Evolutionary conservation across 208 protist genomes (phyloP).

Genomic region (Crithidia bombi): DNA sequence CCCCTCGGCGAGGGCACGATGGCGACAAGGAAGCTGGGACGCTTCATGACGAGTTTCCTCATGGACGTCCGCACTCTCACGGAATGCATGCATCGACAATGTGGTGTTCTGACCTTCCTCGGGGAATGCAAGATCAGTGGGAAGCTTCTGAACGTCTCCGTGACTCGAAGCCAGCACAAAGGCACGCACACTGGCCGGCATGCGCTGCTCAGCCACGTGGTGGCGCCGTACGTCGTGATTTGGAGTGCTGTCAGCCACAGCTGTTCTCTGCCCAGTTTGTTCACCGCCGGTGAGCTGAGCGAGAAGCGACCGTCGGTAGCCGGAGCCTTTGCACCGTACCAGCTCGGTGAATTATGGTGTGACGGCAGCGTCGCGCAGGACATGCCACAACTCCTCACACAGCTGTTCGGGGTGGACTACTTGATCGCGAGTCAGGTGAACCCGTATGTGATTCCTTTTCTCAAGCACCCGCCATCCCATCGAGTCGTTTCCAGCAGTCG

Average conservation of each 20-base stretch:
- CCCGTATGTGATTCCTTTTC: slow-evolving; percentile 82
- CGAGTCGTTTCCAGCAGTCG: slow-evolving; percentile 25
- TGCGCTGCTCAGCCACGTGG: slow-evolving; percentile 84
- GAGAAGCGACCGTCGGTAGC: slow-evolving; percentile 43
- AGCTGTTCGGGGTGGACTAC: slow-evolving; percentile 82
- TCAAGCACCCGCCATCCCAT: slow-evolving; percentile 39
- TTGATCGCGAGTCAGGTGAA: slow-evolving; percentile 85
- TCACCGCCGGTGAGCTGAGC: slow-evolving; percentile 71
- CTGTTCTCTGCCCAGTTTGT: slow-evolving; percentile 70
- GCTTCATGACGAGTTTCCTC: slow-evolving; percentile 70
- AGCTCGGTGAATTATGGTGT: slow-evolving; percentile 62
- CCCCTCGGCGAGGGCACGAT: slow-evolving; percentile 55
- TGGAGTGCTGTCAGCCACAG: slow-evolving; percentile 78
- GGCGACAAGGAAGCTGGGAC: slow-evolving; percentile 51
- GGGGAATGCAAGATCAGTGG: slow-evolving; percentile 83
- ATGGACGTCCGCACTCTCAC: slow-evolving; percentile 83
- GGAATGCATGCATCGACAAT: slow-evolving; percentile 63
- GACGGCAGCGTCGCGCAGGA: slow-evolving; percentile 70
- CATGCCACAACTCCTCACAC: slow-evolving; percentile 62
- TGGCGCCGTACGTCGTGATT: slow-evolving; percentile 79
- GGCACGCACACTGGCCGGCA: slow-evolving; percentile 52
- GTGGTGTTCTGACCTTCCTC: slow-evolving; percentile 87
- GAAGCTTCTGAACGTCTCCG: slow-evolving; percentile 83
- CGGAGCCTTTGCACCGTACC: slow-evolving; percentile 51
- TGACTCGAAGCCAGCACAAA: slow-evolving; percentile 55